Percentiles rank a stretch among this genome's conserved stretches.
phyloP scores from a whole-genome alignment of 2,329 filamentous ascomycete species.

The Tricladium varicosporioides region DNA sequence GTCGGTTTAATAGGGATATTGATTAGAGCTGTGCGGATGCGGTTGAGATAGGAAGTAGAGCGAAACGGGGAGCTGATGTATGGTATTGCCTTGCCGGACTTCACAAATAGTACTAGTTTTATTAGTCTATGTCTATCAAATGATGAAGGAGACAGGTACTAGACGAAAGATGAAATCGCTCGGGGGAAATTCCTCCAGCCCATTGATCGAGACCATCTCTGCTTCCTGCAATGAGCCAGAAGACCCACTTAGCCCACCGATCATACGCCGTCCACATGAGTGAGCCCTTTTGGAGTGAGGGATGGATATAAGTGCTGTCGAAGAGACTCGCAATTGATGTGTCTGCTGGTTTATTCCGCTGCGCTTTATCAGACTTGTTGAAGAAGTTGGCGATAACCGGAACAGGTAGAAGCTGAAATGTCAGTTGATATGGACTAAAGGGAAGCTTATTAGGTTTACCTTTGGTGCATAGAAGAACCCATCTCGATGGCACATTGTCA shows the following conservation, averaged over 20 bases:
- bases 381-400: neutral
- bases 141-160: no score
- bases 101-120: constrained; percentile 31
- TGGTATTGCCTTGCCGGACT: constrained; percentile 42
- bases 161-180: constrained; percentile 7
- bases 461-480: constrained; percentile 47
- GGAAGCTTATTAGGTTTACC: constrained; percentile 26
- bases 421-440: neutral
- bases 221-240: constrained; percentile 45
- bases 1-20: constrained; percentile 42
- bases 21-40: constrained; percentile 38
- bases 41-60: constrained; percentile 34
- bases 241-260: constrained; percentile 36
- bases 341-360: constrained; percentile 43
- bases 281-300: constrained; percentile 41
- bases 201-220: constrained; percentile 47
- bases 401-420: constrained; percentile 11
- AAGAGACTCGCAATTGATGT: constrained; percentile 47
- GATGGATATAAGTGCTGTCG: constrained; percentile 51
- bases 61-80: constrained; percentile 42
- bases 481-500: constrained; percentile 44
- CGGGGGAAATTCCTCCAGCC: constrained; percentile 37
- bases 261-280: constrained; percentile 31
- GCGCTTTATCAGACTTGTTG: neutral
- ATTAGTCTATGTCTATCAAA: no score